Base-by-base conservation (phyloP, 805 yeast species). In the Grigorovia humatica region DNA sequence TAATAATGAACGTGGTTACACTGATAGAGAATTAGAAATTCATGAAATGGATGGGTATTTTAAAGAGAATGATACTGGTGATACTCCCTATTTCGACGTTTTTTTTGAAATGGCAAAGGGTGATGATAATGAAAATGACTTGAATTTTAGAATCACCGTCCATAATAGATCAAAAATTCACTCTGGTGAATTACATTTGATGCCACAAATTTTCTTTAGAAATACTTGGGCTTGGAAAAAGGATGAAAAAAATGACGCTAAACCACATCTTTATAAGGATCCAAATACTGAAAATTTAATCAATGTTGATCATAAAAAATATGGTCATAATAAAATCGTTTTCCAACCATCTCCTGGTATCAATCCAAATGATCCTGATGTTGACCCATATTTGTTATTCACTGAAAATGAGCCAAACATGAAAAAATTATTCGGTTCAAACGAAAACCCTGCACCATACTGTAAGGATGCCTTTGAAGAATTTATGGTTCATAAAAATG, bases 391-490 rank as follows among this genome's bases (percentile, higher is more conserved):
- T 54, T 71, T 87, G 51, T 67, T 89, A 51, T 89, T 89, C 69
- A 88, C 96, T 48, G 95, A 89, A 54, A 89, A 89, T 67, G 95
- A 85, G 63, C 83, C 96, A 27, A 89, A 89, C 69, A 75, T 78
- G 59, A 63, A 77, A 61, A 77, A 77, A 60, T 73, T 89, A 54
- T 89, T 83, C 63, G 72, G 75, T 38, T 82, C 79, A 57, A 72
- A 75, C 55, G 63, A 57, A 59, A 83, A 85, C 59, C 75, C 79
- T 42, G 53, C 77, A 9, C 64, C 73, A 46, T 88, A 74, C 65
- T 82, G 81, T 54, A 89, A 89, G 66, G 96, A 89, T 67, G 96
- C 90, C 2, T 87, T 89, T 75, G 96, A 89, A 66, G 95, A 87
- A 51, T 79, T 75, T 61, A 74, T 89, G 49, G 79, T 88, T 48